Base-by-base conservation (phyloP, 2,329 filamentous ascomycete genomes). In the Fusarium praegraminearum region DNA sequence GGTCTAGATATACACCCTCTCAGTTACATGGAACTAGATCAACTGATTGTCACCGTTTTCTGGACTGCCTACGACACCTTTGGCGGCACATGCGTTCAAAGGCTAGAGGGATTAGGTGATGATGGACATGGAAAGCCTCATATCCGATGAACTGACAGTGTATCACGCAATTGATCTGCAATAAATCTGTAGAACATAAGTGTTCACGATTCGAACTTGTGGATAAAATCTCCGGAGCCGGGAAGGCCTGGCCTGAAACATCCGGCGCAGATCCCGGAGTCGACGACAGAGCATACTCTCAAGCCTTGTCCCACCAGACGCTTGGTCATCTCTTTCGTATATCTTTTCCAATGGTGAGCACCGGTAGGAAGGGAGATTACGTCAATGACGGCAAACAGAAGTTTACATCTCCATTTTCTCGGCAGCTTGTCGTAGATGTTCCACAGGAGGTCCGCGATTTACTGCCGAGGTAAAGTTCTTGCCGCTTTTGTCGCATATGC, bases 221-320 rank as follows among this genome's bases (percentile, higher is more conserved):
- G 16, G 5, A 35, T 35, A 18, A 36, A 36, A 11, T n/a, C 16
- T 18, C 33, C 33, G 2, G 16, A 36, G 16, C 0, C 15, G 18
- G 16, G 16, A 36, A 36, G 33, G 16, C 9, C 16, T 16, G 3
- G 4, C 16, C 16, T 18, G 33, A 18, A 3, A 36, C 16, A 36
- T 5, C 5, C 15, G 32, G 1, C 18, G 16, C 9, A 36, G 33
- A 36, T 36, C 33, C 0, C 4, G 16, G 0, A 36, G 10, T 5
- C 16, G 16, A 36, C 0, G 16, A 8, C 18, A 18, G 0, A 18
- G 7, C 12, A 6, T 4, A 36, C 3, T 9, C 16, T 36, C 1
- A 8, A n/a, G 1, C 10, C 16, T 5, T 10, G 9, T 16, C 33
- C 18, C 33, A 36, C 33, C 16, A 16, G 33, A 36, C 9, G 33